These are phyloP conservation scores for Euphorbia tirucalli DNA, from an alignment of 345 rosid genomes.

Conservation along the genomic window DNA sequence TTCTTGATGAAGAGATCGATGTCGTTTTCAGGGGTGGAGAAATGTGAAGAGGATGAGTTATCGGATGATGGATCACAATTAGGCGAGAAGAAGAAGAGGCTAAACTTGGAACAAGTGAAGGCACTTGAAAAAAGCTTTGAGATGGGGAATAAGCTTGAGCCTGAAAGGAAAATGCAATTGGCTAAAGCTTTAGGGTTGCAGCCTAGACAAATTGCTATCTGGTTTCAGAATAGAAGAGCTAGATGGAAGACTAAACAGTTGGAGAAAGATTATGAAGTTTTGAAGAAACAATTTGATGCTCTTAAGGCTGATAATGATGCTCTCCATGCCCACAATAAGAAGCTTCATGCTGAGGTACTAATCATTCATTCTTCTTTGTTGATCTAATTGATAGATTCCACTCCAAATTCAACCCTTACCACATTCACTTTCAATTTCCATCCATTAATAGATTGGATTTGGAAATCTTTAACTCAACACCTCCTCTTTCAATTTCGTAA, in stretches of 20 bases:
- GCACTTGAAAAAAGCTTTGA: constrained; percentile 39
- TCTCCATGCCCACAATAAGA: constrained; percentile 34
- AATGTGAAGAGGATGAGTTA: constrained; percentile 57
- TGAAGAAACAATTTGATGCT: constrained; percentile 35
- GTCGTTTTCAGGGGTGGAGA: constrained; percentile 64
- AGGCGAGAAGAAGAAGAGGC: constrained; percentile 41
- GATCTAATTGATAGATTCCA: no score
- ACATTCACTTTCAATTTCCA: no score
- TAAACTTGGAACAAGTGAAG: constrained; percentile 36
- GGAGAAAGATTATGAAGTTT: constrained; percentile 34
- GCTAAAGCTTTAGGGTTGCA: constrained; percentile 36
- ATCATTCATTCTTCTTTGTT: no score
- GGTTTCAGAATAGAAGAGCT: constrained; percentile 41
- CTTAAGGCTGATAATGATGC: constrained; percentile 35
- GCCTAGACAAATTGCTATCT: constrained; percentile 35
- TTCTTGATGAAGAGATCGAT: constrained; percentile 79
- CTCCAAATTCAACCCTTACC: no score
- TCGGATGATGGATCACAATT: constrained; percentile 58
- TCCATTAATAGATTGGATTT: no score
- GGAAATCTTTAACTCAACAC: no score
- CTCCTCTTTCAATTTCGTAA: no score
- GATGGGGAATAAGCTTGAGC: constrained; percentile 37
- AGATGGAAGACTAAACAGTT: constrained; percentile 40
- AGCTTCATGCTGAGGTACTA: constrained; percentile 30
- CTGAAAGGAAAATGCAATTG: constrained; percentile 36